Conservation (phyloP, 1,284 basidiomycete species). For the Heterobasidion irregulare region DNA sequence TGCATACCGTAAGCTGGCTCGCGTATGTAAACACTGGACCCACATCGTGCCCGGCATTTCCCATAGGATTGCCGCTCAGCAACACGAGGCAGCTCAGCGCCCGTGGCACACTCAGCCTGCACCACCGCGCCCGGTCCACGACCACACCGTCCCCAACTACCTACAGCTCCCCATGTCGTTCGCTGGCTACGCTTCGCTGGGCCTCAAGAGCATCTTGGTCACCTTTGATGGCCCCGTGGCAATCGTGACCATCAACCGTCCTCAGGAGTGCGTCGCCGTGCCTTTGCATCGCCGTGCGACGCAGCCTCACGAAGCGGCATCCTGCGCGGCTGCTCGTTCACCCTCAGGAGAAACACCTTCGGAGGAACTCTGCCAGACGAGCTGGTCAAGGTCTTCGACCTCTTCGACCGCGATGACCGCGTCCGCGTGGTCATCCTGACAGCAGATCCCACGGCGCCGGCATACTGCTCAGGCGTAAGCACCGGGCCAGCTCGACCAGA, state of each 20-base stretch:
- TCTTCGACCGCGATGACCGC: constrained; percentile 43
- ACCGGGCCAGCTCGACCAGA: too few species aligned
- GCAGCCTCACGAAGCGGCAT: neutral
- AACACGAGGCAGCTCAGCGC: too few species aligned
- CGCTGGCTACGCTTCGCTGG: constrained; percentile 28
- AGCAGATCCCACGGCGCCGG: constrained; percentile 39
- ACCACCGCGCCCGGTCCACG: neutral
- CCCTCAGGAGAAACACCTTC: constrained; percentile 38
- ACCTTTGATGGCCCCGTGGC: constrained; percentile 32
- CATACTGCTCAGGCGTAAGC: constrained; percentile 47
- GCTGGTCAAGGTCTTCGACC: constrained; percentile 32
- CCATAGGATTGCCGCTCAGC: too few species aligned
- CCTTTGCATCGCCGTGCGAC: neutral
- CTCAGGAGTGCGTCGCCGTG: constrained; percentile 30
- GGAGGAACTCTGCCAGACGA: constrained; percentile 25
- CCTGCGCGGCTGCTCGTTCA: neutral
- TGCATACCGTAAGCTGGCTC: too few species aligned
- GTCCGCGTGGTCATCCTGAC: constrained; percentile 43
- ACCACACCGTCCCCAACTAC: neutral
- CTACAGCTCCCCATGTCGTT: constrained; percentile 5
- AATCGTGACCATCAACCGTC: constrained; percentile 33
- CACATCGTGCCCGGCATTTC: too few species aligned
- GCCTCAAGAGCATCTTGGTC: constrained; percentile 32
- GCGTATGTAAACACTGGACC: too few species aligned
- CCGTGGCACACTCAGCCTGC: neutral